Evolutionary conservation across 1,139 yeast species (phyloP), one percentile per base, ranked within the genome.

Genomic region (Tardiomyces depauwii): DNA sequence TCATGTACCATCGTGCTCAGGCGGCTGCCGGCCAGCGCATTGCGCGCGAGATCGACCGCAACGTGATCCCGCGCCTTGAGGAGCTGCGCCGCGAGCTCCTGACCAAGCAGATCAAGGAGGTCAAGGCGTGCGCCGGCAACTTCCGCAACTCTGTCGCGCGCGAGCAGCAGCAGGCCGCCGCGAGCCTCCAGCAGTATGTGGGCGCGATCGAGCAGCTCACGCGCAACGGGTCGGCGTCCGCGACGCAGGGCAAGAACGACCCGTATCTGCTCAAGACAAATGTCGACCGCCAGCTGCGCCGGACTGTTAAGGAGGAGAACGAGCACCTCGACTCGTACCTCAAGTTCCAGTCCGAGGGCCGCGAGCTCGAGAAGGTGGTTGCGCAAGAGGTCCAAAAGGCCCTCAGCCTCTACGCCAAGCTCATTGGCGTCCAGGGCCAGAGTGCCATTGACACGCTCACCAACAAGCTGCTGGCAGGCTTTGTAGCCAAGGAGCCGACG

Each of bases 291-390:
- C 94, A 84, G 61, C 74, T 91, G 58, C 79, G 76, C 55, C 76
- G 74, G 53, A 95, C 87, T 62, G 64, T 91, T 44, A 74, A 74
- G 23, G 96, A 88, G 63, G 97, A 91, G 62, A 83, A 82, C 62
- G 82, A 81, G 57, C 71, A 91, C 45, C 84, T 86, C 57, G 95
- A 88, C 59, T 96, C 97, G 0, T 89, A 77, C 60, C 73, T 80
- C 53, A 89, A 91, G 64, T 72, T 89, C 54, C 96, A 91, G 66
- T 77, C 78, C 40, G 84, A 95, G 1, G 96, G 95, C 42, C 80
- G 83, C 49, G 93, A 88, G 60, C 74, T 93, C 54, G 97, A 89
- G 64, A 79, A 82, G 53, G 91, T 87, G 50, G 93, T 91, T 19
- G 87, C 84, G 40, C 73, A 80, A 62, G 96, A 89, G 61, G 71